Evolutionary conservation across 1,284 basidiomycete genomes (phyloP).

Genomic region (Cystobasidiaceae sp.): DNA sequence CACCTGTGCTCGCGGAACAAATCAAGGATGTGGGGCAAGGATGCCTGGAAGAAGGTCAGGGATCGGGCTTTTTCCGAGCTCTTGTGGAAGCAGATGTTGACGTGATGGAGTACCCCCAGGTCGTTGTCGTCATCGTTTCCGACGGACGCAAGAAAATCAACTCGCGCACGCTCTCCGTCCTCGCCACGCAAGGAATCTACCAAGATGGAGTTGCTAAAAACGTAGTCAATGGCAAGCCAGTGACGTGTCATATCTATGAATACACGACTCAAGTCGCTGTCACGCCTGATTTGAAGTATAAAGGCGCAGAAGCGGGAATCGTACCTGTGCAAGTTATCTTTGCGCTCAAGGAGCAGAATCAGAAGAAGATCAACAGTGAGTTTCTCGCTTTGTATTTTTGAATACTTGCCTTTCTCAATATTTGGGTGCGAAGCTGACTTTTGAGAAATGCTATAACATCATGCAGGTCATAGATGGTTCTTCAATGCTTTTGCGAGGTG

Average conservation of each 20-base stretch:
- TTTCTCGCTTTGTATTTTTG: too few species aligned
- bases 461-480: slow-evolving; percentile 46
- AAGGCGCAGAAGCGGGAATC: slow-evolving; percentile 45
- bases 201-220: slow-evolving; percentile 50
- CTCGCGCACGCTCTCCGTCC: slow-evolving; percentile 69
- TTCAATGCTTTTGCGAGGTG: slow-evolving; percentile 49
- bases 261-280: slow-evolving; percentile 40
- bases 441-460: slow-evolving; percentile 34
- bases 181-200: slow-evolving; percentile 62
- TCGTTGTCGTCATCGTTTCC: slow-evolving; percentile 82
- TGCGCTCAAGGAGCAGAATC: slow-evolving; percentile 45
- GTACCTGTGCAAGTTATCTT: slow-evolving; percentile 48
- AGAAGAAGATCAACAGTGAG: slow-evolving; percentile 39
- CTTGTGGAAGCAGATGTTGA: too few species aligned
- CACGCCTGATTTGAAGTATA: slow-evolving; percentile 45
- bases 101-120: too few species aligned
- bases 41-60: slow-evolving; percentile 84
- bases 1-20: slow-evolving; percentile 74
- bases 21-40: slow-evolving; percentile 89
- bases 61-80: too few species aligned
- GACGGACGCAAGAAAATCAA: slow-evolving; percentile 83
- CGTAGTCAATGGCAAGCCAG: slow-evolving; percentile 57
- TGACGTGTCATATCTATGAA: slow-evolving; percentile 42
- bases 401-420: neutral
- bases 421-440: neutral